Evolutionary conservation across 257 asterid genomes (phyloP).

Genomic region (Coffea eugenioides): DNA sequence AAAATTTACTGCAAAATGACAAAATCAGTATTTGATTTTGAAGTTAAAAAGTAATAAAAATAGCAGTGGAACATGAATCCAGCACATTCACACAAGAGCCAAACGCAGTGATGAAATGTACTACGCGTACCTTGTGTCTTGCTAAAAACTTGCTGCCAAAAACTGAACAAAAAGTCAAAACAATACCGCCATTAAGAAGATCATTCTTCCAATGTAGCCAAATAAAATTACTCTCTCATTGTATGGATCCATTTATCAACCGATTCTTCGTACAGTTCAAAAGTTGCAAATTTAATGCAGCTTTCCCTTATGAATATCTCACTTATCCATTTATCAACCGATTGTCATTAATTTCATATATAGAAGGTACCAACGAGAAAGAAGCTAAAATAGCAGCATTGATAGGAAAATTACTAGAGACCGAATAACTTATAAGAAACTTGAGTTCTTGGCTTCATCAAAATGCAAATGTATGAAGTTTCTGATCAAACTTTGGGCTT

Average conservation of each 20-base stretch:
- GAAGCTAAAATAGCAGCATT: not conserved
- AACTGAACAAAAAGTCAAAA: not conserved
- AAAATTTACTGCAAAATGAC: not conserved
- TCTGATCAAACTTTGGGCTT: not conserved
- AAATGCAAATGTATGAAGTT: not conserved
- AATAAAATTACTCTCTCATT: not conserved
- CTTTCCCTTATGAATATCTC: not conserved
- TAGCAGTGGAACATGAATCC: not conserved
- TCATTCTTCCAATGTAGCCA: not conserved
- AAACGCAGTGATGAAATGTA: not conserved
- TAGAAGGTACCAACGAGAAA: not conserved
- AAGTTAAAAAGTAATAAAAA: not conserved
- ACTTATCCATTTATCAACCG: no score
- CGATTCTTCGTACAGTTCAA: not conserved
- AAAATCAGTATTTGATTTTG: not conserved
- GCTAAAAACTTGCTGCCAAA: not conserved
- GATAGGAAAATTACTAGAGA: not conserved
- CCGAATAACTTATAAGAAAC: not conserved
- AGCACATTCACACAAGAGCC: not conserved
- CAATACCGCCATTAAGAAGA: not conserved
- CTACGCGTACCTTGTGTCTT: not conserved
- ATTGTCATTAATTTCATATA: not conserved
- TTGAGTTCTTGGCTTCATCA: not conserved
- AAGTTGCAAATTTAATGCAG: not conserved
- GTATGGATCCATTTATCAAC: not conserved